These are phyloP conservation scores for Sporothrix pseudoabietina DNA, from an alignment of 2,329 filamentous ascomycete species.

Conservation along the genomic window DNA sequence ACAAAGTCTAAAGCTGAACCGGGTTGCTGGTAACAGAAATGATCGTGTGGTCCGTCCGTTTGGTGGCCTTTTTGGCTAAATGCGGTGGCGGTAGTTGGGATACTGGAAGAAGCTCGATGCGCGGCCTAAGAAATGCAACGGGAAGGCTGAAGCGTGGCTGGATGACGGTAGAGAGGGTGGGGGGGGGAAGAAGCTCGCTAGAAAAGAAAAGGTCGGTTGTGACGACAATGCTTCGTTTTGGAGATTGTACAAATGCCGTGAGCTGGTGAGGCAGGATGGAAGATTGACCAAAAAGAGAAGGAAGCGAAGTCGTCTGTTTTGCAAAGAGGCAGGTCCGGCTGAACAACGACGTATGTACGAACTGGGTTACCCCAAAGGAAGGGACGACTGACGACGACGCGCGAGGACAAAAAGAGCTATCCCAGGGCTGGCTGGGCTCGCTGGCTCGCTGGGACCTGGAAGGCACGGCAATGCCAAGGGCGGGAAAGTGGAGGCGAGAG, in stretches of 20 bases:
- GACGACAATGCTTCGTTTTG: background rate
- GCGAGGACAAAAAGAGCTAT: background rate
- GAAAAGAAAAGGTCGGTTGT: background rate
- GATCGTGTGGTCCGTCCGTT: background rate
- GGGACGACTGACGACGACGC: background rate
- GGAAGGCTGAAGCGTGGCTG: background rate
- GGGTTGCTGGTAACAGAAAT: background rate
- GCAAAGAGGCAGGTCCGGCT: conserved; percentile 1
- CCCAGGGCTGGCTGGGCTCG: background rate
- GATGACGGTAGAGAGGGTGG: background rate
- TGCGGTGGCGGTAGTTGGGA: background rate
- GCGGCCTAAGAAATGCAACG: background rate
- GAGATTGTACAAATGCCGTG: background rate
- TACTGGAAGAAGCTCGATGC: background rate
- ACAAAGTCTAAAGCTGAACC: background rate
- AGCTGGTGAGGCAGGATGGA: background rate
- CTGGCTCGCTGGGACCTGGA: background rate
- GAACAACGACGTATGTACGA: background rate
- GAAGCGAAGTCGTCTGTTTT: background rate
- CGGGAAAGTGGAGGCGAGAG: conserved; percentile 7
- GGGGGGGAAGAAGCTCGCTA: background rate
- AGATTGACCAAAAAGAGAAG: background rate
- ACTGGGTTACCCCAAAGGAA: background rate
- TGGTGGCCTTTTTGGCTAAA: background rate
- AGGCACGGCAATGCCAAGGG: conserved; percentile 7